Base-by-base conservation (phyloP, 768 basidiomycete genomes). In the Agaricus blazei region DNA sequence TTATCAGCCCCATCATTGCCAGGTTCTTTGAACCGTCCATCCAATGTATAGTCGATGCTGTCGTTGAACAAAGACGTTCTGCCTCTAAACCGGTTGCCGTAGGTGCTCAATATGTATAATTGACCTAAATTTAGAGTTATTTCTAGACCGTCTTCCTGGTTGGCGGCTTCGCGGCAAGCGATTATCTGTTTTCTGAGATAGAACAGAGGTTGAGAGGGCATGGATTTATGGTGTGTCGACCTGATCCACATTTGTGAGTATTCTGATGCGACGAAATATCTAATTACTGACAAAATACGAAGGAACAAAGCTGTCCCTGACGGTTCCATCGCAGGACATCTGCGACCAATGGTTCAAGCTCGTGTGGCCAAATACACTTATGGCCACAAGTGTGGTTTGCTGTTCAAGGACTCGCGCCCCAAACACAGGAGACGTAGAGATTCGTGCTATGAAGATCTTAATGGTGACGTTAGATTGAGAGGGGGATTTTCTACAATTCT, bases 121-220 rank as follows among this genome's bases (percentile, higher is more conserved):
- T 31, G 31, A 31, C 11, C 5, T 27, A 50, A 15, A 24, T 19
- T 19, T 19, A 19, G 19, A 19, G 19, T 19, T 19, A 19, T 19
- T 19, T 19, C 19, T 19, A 52, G 51, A 31, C 8, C 27, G 70
- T 77, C 26, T 70, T 78, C 34, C 72, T 85, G 1, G 81, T 84
- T 3, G 83, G 83, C 23, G 82, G 82, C 0, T 84, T 83, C 62
- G 76, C 79, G 11, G 79, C 80, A 1, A 83, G 76, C 54, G 77
- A 81, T 50, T 83, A 77, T 72, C 63, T 84, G 15, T 79, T 72
- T 60, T 62, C 66, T 2, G 67, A 70, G 47, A 71, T 84, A 1
- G 72, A 72, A 42, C 65, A 63, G 48, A 61, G 67, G 4, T 66
- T 84, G 11, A 66, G 67, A 4, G 59, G 67, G 1, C 61, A 70